Percentiles rank a stretch among this genome's conserved stretches.
Conservation (phyloP, 495 filamentous ascomycete genomes). For the Aspergillus steynii region DNA sequence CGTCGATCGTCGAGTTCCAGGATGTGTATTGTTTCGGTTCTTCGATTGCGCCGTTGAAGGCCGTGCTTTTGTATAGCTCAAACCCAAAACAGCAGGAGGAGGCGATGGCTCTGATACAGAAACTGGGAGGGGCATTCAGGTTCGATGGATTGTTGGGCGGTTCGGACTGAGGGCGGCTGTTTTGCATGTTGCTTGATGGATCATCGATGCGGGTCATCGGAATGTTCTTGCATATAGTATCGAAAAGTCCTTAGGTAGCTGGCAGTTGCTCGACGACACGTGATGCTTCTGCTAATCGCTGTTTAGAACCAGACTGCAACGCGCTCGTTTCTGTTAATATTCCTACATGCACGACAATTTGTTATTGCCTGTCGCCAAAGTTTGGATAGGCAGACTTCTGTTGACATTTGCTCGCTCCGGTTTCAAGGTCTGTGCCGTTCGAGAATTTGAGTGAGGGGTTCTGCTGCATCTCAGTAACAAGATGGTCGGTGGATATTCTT, state of each 20-base stretch:
- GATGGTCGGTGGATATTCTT: no score
- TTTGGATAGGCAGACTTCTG: no score
- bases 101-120: neutral
- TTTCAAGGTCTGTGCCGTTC: no score
- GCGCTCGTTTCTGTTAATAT: no score
- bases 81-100: neutral
- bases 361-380: no score
- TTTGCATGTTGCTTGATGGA: neutral
- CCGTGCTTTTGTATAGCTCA: neutral
- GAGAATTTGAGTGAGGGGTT: no score
- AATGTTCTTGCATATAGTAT: neutral
- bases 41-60: neutral
- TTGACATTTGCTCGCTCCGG: no score
- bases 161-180: neutral
- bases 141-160: neutral
- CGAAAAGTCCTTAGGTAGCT: neutral
- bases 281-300: no score
- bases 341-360: no score
- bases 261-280: no score
- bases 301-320: no score
- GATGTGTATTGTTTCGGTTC: neutral
- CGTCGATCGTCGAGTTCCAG: neutral
- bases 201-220: neutral
- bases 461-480: no score
- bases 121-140: neutral